Base-by-base conservation (phyloP, 805 yeast genomes). In the Metschnikowia chrysomelidarum region DNA sequence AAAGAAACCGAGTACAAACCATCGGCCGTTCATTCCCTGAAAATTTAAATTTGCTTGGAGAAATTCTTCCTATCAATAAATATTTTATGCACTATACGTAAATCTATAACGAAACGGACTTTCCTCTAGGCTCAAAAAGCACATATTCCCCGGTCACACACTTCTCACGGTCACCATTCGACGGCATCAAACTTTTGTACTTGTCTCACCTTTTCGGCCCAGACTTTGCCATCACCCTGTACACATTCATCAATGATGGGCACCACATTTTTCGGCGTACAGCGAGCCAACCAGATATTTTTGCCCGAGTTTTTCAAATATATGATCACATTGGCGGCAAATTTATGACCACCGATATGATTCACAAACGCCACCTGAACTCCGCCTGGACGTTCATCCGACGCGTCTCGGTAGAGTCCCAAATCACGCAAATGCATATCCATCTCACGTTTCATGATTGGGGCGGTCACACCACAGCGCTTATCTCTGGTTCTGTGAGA, bases 311-410 rank as follows among this genome's bases (percentile, higher is more conserved):
- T 35, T 44, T 73, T 78, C 45, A 79, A 62, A 54, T 87, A 88
- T 11, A 91, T 75, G 33, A 87, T 71, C 3, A 87, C 84, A 57
- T 91, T 91, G 2, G 97, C 97, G 1, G 93, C 87, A 60, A 69
- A 93, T 59, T 93, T 93, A 62, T 91, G 98, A 4, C 98, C 98
- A 5, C 98, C 98, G 18, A 91, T 84, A 58, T 91, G 98, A 52
- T 86, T 88, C 19, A 84, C 74, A 49, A 58, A 88, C 2, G 73
- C 67, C 2, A 88, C 87, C 5, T 67, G 64, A 1, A 82, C 86
- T 5, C 97, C 98, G 20, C 71, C 80, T 0, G 85, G 78, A 36
- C 88, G 71, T 31, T 69, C 71, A 57, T 89, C 97, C 9, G 84
- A 82, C 19, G 64, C 57, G 57, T 91, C 97, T 51, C 98, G 71